These are phyloP conservation scores for Pisolithus microcarpus DNA, from an alignment of 768 basidiomycete genomes.

Conservation along the genomic window DNA sequence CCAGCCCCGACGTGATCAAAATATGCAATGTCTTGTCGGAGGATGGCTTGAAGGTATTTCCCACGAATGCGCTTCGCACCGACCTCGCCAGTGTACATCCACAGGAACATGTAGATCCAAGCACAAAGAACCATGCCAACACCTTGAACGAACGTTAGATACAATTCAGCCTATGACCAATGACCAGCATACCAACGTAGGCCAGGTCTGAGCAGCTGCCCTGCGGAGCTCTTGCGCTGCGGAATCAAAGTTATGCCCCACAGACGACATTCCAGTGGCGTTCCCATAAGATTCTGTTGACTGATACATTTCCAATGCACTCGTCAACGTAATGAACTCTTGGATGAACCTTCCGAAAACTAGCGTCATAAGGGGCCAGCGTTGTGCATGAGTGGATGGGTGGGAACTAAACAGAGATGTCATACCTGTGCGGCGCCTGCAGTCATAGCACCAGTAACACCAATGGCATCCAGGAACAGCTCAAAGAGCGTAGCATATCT, in stretches of 20 bases:
- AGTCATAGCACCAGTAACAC: slow-evolving; percentile 63
- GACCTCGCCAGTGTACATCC: slow-evolving; percentile 72
- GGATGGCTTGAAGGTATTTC: slow-evolving; percentile 66
- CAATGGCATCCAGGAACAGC: slow-evolving; percentile 57
- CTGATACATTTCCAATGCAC: no score
- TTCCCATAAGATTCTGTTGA: slow-evolving; percentile 10
- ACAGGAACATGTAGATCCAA: slow-evolving; percentile 61
- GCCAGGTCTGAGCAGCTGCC: slow-evolving; percentile 39
- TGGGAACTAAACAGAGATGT: no score
- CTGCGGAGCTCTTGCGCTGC: slow-evolving; percentile 44
- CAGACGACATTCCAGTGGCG: slow-evolving; percentile 21
- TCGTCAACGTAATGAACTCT: no score
- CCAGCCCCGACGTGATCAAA: no score
- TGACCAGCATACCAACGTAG: slow-evolving; percentile 46
- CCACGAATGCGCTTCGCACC: slow-evolving; percentile 83
- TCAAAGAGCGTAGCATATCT: slow-evolving; percentile 75
- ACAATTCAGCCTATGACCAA: not conserved
- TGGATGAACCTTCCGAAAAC: no score
- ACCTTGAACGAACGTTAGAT: slow-evolving; percentile 36
- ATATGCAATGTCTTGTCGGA: slow-evolving; percentile 85
- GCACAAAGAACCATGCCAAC: slow-evolving; percentile 71
- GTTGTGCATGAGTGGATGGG: no score
- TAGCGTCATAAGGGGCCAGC: no score
- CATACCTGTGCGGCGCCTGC: slow-evolving; percentile 83
- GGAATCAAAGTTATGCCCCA: slow-evolving; percentile 25